Conservation (phyloP, 2,329 filamentous ascomycete species). For the Ilyonectria mors-panacis region DNA sequence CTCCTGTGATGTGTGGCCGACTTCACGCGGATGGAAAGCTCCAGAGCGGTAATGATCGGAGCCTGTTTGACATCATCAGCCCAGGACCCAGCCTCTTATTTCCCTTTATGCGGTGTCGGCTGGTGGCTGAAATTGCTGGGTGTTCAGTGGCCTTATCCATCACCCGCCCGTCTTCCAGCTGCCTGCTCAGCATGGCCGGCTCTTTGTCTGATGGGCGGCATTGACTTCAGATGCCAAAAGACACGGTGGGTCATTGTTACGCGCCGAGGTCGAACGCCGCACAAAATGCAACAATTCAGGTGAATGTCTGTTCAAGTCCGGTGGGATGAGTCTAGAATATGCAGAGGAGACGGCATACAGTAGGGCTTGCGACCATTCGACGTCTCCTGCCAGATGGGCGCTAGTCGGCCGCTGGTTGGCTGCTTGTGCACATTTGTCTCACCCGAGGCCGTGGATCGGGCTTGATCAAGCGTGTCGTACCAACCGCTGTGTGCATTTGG, state of each 20-base stretch:
- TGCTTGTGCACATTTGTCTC: conserved; percentile 16
- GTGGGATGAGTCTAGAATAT: conserved; percentile 16
- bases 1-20: neutral
- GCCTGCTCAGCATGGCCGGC: neutral
- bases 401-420: conserved; percentile 11
- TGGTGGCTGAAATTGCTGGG: neutral
- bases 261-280: neutral
- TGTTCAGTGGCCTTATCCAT: neutral
- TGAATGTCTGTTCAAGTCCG: conserved; percentile 6
- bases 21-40: conserved; percentile 3
- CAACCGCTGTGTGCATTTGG: neutral
- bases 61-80: neutral
- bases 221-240: neutral
- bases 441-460: conserved; percentile 11
- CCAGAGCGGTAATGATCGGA: neutral
- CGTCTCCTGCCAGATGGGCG: conserved; percentile 12
- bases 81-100: neutral
- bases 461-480: neutral
- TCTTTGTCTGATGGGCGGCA: neutral
- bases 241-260: neutral
- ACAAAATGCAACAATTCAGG: conserved; percentile 19
- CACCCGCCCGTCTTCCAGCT: neutral
- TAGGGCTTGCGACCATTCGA: conserved; percentile 3
- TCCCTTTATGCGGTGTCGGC: neutral
- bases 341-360: neutral